These are phyloP conservation scores for Zalaria obscura DNA, from an alignment of 2,329 filamentous ascomycete genomes.

Conservation along the genomic window DNA sequence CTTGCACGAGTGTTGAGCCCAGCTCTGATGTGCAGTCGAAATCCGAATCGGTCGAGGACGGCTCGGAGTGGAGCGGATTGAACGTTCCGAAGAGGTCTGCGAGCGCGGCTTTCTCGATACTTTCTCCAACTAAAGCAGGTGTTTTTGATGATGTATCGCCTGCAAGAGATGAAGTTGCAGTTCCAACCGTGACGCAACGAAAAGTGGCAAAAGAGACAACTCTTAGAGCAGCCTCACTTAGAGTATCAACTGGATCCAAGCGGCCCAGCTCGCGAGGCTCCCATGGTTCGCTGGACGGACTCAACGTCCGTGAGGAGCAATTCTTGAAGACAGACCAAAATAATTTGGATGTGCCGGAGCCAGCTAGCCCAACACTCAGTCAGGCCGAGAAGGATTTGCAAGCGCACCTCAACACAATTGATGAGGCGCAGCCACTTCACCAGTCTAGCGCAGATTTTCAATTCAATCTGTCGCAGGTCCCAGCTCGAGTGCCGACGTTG, in stretches of 20 bases:
- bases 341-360: conserved; percentile 3
- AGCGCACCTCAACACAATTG: conserved; percentile 11
- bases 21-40: conserved; percentile 10
- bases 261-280: not conserved
- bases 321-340: conserved; percentile 8
- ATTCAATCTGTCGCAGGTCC: conserved; percentile 10
- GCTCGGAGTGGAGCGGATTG: conserved; percentile 3
- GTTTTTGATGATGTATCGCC: conserved; percentile 10
- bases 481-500: conserved; percentile 18
- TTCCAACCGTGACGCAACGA: too few relatives aligned
- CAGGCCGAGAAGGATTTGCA: conserved; percentile 28
- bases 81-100: conserved; percentile 8
- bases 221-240: too few relatives aligned
- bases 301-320: conserved; percentile 10
- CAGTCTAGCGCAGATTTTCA: not conserved
- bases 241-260: too few relatives aligned
- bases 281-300: conserved; percentile 8
- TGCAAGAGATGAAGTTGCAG: not conserved
- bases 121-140: conserved; percentile 13
- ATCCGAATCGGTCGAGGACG: conserved; percentile 10
- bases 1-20: conserved; percentile 22
- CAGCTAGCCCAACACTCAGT: conserved; percentile 29
- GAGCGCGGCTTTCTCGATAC: conserved; percentile 10
- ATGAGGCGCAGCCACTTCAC: conserved; percentile 9
- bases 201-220: too few relatives aligned